Base-by-base conservation (phyloP, 2,329 filamentous ascomycete genomes). In the Fusarium sp. region DNA sequence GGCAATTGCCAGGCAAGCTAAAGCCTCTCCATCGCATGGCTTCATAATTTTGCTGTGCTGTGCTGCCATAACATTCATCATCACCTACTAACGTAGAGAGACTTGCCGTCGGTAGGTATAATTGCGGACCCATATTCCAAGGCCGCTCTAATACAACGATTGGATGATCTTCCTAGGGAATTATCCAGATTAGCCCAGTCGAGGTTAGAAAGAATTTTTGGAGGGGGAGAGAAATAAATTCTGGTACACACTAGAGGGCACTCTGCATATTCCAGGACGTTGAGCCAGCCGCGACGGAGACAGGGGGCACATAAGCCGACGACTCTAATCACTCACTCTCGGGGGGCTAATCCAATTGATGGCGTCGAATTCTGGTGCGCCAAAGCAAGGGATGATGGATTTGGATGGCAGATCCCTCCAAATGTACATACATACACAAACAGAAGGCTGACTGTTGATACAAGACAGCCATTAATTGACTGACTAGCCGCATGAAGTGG, bases 271-370 rank as follows among this genome's bases (percentile, higher is more conserved):
- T 44, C 55, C 59, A 73, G 34, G 59, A 71, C 61, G 70, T 67
- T 68, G 45, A 66, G 59, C 69, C 63, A 66, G 57, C 59, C 47
- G 61, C 45, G 59, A 64, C 68, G 49, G 61, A 59, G 67, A 51
- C 70, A 74, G 51, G 69, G 70, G 65, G 53, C 12, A 30, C 47
- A 73, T 54, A 63, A 75, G 56, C 74, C 71, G 73, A 70, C 52
- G 46, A 62, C 66, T 59, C 71, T 65, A 52, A 52, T 52, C 50
- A 42, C 32, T 20, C 14, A 52, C 32, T 20, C 10, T 42, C 43
- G 24, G 32, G 29, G 38, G 50, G 38, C 49, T 42, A 72, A 73
- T 62, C 51, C 56, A 55, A 61, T 66, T 65, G 58, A 67, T 59
- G 56, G 68, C 66, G 71, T 71, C 42, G 44, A 69, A 51, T 68